Conservation (phyloP, 1,284 basidiomycete species). For the Leccinum insolens region DNA sequence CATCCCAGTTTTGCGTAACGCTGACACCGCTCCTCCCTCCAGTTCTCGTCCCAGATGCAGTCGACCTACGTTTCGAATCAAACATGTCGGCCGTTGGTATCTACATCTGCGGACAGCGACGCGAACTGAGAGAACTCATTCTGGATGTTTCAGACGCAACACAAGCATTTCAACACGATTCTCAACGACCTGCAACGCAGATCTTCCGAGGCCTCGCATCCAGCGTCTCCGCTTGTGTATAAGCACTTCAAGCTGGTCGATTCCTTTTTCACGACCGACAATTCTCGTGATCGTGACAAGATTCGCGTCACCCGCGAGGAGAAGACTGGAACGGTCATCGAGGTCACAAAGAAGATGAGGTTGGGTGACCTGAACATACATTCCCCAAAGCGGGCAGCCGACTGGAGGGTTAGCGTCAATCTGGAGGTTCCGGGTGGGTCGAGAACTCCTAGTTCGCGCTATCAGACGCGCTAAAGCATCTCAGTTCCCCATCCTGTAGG, state of each 20-base stretch:
- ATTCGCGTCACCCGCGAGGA: slow-evolving; percentile 87
- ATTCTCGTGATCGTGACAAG: slow-evolving; percentile 56
- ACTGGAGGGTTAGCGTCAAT: slow-evolving; percentile 93
- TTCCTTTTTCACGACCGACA: slow-evolving; percentile 71
- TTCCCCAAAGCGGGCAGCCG: slow-evolving; percentile 80
- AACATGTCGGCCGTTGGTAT: slow-evolving; percentile 85
- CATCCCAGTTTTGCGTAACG: neutral
- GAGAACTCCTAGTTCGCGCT: slow-evolving; percentile 20
- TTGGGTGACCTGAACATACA: slow-evolving; percentile 89
- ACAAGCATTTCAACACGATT: slow-evolving; percentile 83
- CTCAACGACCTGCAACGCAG: slow-evolving; percentile 76
- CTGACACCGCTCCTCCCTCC: slow-evolving; percentile 8
- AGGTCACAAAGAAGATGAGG: slow-evolving; percentile 78
- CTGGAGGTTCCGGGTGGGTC: slow-evolving; percentile 75
- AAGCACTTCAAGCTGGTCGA: slow-evolving; percentile 82
- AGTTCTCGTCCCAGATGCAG: slow-evolving; percentile 55
- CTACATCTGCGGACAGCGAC: slow-evolving; percentile 13
- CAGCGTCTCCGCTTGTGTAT: slow-evolving; percentile 70
- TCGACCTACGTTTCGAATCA: slow-evolving; percentile 82
- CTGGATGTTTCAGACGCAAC: slow-evolving; percentile 64
- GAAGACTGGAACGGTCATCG: slow-evolving; percentile 66
- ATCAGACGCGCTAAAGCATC: slow-evolving; percentile 3
- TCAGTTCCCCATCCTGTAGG: slow-evolving; percentile 65
- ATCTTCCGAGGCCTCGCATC: slow-evolving; percentile 47
- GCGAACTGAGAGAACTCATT: slow-evolving; percentile 8